Evolutionary conservation across 805 yeast species (phyloP).

Genomic region (Candida wancherniae): DNA sequence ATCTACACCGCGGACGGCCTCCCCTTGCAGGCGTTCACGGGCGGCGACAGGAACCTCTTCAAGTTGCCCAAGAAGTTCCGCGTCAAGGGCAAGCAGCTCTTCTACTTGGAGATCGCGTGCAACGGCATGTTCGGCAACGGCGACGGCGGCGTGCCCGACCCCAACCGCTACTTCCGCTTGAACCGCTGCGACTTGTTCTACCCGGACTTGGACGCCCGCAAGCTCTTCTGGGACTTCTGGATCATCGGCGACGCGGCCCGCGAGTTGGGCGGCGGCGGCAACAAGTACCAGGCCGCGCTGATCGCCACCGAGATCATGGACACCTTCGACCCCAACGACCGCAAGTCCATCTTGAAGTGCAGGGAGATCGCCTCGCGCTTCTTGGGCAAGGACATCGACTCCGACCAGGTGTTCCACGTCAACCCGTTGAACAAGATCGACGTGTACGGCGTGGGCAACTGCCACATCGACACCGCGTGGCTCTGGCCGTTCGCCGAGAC

Average conservation of each 20-base stretch:
- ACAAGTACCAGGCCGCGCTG: conserved; percentile 75
- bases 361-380: conserved; percentile 59
- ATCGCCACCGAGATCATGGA: conserved; percentile 82
- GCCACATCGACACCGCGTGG: conserved; percentile 99
- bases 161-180: conserved; percentile 66
- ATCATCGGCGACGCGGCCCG: conserved; percentile 88
- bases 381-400: conserved; percentile 63
- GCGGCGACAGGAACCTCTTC: conserved; percentile 77
- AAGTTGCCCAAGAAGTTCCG: conserved; percentile 46
- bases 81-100: conserved; percentile 50
- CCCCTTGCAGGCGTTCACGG: conserved; percentile 81
- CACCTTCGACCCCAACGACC: conserved; percentile 69
- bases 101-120: conserved; percentile 86
- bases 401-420: conserved; percentile 48
- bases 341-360: conserved; percentile 52
- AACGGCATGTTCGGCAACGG: conserved; percentile 88
- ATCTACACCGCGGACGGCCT: conserved; percentile 62
- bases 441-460: conserved; percentile 86
- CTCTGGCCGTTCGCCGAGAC: conserved; percentile 99
- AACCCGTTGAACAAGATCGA: conserved; percentile 42
- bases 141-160: conserved; percentile 64
- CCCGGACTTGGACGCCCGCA: conserved; percentile 78
- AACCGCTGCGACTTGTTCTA: conserved; percentile 70
- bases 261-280: conserved; percentile 64
- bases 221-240: conserved; percentile 77